Base-by-base conservation (phyloP, 805 yeast species). In the Pichia scutulata region DNA sequence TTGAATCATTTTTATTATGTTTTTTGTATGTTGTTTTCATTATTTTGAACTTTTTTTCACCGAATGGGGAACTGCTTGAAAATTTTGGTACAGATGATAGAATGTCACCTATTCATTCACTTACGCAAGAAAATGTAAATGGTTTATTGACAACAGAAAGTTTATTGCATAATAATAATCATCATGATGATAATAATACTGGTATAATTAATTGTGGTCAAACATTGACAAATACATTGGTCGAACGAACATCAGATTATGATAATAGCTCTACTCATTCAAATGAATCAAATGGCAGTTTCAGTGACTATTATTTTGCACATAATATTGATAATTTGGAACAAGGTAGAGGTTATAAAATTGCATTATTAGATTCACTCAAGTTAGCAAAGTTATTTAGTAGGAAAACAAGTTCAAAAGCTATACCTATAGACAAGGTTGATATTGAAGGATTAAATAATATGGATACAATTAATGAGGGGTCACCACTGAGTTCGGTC, bases 11-110 rank as follows among this genome's bases (percentile, higher is more conserved):
- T 0, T 52, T 73, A 9, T 75, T 90, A 77, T 51, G 53, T 18
- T 13, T 44, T 12, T 60, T 81, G 7, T 89, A 90, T 61, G 53
- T 76, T 1, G 51, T 61, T 0, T 90, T 88, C 59, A 87, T 87
- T 3, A 50, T 69, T 0, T 68, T 65, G 52, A 82, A 50, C 44
- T 47, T 60, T 30, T 19, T 60, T 12, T 39, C 51, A 12, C 65
- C 65, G 1, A 57, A 57, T 2, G 53, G 26, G 33, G 46, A 42
- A 28, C 25, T n/a, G 7, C 9, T 12, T 10, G 46, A 37, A 22
- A 21, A 25, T 22, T 25, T 42, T 2, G 44, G 28, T 24, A 18
- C 28, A 18, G 8, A 18, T 7, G 24, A 26, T 42, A 19, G 26
- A 23, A 40, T 7, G 23, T 33, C 37, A 16, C 3, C 19, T n/a